Conservation (phyloP, 108 stramenopile genomes). For the Fragilaria crotonensis region DNA sequence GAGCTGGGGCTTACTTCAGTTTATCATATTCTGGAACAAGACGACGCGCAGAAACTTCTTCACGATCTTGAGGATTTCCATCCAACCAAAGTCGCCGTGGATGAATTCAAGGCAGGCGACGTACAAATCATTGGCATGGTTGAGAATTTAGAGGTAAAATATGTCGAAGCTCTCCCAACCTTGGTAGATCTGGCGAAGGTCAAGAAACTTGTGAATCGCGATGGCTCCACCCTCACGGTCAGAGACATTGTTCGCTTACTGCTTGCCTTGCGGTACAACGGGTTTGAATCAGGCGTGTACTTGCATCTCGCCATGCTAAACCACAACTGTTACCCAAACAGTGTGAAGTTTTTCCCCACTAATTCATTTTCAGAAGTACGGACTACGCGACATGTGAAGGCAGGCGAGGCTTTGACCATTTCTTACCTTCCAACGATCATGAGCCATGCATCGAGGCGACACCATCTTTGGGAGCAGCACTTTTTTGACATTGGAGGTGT, state of each 20-base stretch:
- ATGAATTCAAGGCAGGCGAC: conserved; percentile 9
- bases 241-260: conserved; percentile 55
- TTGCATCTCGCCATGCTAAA: conserved; percentile 77
- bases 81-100: conserved; percentile 58
- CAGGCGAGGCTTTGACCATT: conserved; percentile 66
- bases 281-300: conserved; percentile 73
- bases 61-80: conserved; percentile 59
- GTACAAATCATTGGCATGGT: conserved; percentile 9
- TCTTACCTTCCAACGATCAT: conserved; percentile 63
- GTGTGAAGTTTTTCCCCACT: conserved; percentile 61
- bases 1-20: conserved; percentile 58
- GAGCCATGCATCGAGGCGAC: conserved; percentile 57
- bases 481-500: conserved; percentile 72
- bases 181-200: conserved; percentile 33
- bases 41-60: conserved; percentile 31
- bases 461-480: conserved; percentile 73
- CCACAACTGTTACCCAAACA: conserved; percentile 67
- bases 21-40: conserved; percentile 29
- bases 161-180: conserved; percentile 9
- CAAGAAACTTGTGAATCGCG: conserved; percentile 23
- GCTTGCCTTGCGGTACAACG: conserved; percentile 70
- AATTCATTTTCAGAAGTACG: conserved; percentile 65
- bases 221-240: conserved; percentile 22
- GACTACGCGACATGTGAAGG: conserved; percentile 48
- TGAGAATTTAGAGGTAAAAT: conserved; percentile 16